Evolutionary conservation across 2,329 filamentous ascomycete genomes (phyloP), one percentile per base, ranked within the genome.

Genomic region (Hyphodiscus sp.): DNA sequence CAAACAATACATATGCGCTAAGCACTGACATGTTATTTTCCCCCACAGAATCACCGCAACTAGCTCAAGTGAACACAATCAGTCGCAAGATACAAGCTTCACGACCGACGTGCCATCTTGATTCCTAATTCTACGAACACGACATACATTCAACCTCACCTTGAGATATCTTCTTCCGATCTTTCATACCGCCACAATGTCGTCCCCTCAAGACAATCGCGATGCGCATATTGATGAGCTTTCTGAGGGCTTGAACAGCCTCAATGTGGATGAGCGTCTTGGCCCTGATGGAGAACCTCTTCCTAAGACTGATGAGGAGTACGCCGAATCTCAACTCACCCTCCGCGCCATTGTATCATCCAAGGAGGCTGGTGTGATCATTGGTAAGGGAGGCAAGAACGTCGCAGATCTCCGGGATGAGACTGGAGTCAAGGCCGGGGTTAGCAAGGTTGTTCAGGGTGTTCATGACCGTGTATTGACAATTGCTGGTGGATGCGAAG

Each of bases 321-420:
- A 99, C 69, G 91, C 90, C 49, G 83, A 91, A 70, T 85, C 91
- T 50, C 89, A 95, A 73, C 80, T 99, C 67, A 99, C 94, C 58
- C 83, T 99, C 60, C 89, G 94, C 70, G 94, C 94, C 65, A 96
- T 99, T 70, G 94, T 99, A 63, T 96, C 94, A 33, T 96, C 94
- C 71, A 97, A 97, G 77, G 94, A 99, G 75, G 94, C 94, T 56
- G 94, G 94, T 68, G 91, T 99, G 66, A 97, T 99, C 73, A 99
- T 99, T 72, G 94, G 94, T 73, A 99, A 99, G 76, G 91, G 87
- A 54, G 94, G 94, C 69, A 96, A 97, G 80, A 97, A 99, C 68
- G 94, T 99, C 52, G 94, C 94, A 47, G 92, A 97, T 68, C 81
- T 99, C 59, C 87, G 94, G 69, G 92, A 99, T 67, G 92, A 97